A percentile compares a stretch with the other conserved stretches of the same genome.
Evolutionary conservation across 2,329 filamentous ascomycete species (phyloP).

Genomic region (Stagonosporopsis rhizophila): DNA sequence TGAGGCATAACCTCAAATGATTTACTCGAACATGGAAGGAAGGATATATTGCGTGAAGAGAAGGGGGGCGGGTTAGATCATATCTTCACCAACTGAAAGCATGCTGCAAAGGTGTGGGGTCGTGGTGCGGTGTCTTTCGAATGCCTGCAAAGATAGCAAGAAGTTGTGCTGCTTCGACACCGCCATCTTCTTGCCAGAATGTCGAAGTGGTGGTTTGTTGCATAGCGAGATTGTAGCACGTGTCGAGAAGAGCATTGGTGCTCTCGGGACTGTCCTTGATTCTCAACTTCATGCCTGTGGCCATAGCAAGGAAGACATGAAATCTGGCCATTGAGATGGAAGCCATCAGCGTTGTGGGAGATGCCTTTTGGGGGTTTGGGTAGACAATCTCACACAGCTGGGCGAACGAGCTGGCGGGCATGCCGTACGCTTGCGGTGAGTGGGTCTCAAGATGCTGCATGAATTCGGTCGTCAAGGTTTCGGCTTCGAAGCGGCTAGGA

Average conservation of each 20-base stretch:
- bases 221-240: constrained; percentile 48
- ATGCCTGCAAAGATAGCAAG: constrained; percentile 44
- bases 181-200: constrained; percentile 46
- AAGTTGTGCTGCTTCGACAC: constrained; percentile 42
- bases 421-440: constrained; percentile 35
- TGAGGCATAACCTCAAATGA: neutral
- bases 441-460: constrained; percentile 37
- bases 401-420: constrained; percentile 34
- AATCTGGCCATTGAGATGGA: constrained; percentile 46
- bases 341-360: constrained; percentile 24
- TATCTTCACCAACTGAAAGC: constrained; percentile 43
- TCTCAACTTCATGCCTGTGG: constrained; percentile 45
- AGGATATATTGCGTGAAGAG: neutral
- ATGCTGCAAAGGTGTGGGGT: constrained; percentile 34
- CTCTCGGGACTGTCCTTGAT: constrained; percentile 39
- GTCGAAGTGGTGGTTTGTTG: constrained; percentile 38
- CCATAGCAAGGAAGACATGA: constrained; percentile 48
- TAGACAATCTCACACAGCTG: constrained; percentile 45
- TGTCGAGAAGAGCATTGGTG: constrained; percentile 44
- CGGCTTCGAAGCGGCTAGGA: constrained; percentile 47
- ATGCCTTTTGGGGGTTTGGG: constrained; percentile 34
- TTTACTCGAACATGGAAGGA: neutral
- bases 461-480: constrained; percentile 46
- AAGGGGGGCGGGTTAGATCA: neutral
- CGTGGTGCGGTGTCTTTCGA: constrained; percentile 26